Evolutionary conservation across 1,284 basidiomycete species (phyloP), one percentile per base, ranked within the genome.

Genomic region (Blastosporella zonata): DNA sequence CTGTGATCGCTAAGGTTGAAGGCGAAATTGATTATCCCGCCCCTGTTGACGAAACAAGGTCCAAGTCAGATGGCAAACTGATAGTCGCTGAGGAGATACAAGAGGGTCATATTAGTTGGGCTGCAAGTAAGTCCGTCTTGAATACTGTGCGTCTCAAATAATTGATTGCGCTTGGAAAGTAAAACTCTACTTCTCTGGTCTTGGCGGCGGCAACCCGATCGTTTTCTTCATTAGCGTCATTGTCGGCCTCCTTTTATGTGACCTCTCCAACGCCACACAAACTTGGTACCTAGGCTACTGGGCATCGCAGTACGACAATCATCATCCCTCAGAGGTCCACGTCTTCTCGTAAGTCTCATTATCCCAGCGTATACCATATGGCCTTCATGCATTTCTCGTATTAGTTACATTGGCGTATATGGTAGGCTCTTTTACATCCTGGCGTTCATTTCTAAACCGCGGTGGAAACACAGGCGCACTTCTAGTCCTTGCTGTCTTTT

Each of bases 211-310:
- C 18, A 62, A 67, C 31, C 68, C 70, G 4, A 23, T 67, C 13
- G 21, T 73, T 3, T 77, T 77, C 55, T 74, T 71, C 56, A 39
- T 62, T 2, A 40, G 62, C 9, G 71, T 72, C 50, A 34, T 72
- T 2, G 47, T 52, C n/a, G 63, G 62, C 0, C 52, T 70, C 7
- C 47, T 67, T 20, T 23, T 67, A 3, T 58, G 55, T 7, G 67
- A 72, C 28, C 41, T 67, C 12, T 55, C 58, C 6, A 62, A 65
- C 17, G 66, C 72, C 2, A 66, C 70, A 36, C 73, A 79, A 59
- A 77, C 73, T 1, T 82, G 77, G 72, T 83, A 74, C 66, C 67
- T 84, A 10, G 81, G 81, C 25, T 72, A 75, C 47, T 85, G 81
- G 79, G 75, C 79, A 6, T 65, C 69, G 4, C 76, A 80, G 46